Evolutionary conservation across 768 basidiomycete species (phyloP).

Genomic region (Mrakia blollopis): DNA sequence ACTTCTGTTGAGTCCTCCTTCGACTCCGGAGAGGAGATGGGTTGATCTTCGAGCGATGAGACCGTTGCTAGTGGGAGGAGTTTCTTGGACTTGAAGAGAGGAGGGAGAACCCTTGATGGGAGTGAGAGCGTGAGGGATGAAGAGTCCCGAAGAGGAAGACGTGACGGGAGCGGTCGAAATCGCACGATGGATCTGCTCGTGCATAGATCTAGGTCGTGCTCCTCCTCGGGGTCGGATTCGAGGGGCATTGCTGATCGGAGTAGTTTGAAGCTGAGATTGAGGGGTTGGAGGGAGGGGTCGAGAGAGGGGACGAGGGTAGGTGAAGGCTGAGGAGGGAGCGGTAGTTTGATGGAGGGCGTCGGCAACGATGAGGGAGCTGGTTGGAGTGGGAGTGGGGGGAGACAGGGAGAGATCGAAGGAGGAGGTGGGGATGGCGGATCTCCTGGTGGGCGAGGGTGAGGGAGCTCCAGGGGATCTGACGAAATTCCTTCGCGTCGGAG

Average conservation of each 20-base stretch:
- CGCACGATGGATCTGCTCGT: not conserved
- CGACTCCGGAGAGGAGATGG: not conserved
- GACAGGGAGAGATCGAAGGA: too few species aligned
- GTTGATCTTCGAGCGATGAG: not conserved
- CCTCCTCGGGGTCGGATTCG: not conserved
- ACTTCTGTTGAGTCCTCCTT: not conserved
- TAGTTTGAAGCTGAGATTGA: not conserved
- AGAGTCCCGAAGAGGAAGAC: not conserved
- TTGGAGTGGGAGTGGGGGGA: not conserved
- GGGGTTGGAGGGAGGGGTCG: not conserved
- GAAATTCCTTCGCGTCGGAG: not conserved
- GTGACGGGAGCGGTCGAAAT: not conserved
- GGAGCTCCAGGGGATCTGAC: conserved; percentile 3
- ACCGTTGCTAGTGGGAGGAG: not conserved
- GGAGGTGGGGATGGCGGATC: not conserved
- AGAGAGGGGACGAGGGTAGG: not conserved
- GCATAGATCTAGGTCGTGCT: conserved; percentile 1
- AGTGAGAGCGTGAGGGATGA: not conserved
- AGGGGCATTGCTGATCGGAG: not conserved
- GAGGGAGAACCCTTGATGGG: not conserved
- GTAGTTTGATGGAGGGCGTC: too few species aligned
- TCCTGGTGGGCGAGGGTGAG: not conserved
- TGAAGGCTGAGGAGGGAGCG: not conserved
- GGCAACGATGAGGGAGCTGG: too few species aligned
- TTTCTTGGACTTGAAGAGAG: not conserved